Conservation (phyloP, 2,329 filamentous ascomycete species). For the Aspergillus clavatus region DNA sequence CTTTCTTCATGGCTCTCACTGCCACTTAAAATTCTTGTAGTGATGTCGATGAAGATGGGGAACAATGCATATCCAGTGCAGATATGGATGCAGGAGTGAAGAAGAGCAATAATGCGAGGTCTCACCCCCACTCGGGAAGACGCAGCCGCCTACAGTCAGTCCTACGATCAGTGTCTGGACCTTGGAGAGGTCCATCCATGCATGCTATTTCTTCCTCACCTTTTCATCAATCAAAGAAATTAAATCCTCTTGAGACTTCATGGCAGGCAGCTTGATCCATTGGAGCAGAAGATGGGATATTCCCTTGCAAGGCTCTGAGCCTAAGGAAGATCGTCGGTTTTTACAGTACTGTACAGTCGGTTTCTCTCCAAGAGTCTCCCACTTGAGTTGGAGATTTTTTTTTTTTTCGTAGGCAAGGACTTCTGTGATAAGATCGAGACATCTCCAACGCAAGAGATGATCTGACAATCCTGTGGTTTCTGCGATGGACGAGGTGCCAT, state of each 20-base stretch:
- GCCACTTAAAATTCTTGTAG: too few species aligned
- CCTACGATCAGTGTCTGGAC: too few species aligned
- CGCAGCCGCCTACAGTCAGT: constrained; percentile 1
- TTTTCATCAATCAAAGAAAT: neutral
- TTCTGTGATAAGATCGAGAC: neutral
- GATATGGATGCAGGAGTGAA: neutral
- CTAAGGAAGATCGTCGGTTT: too few species aligned
- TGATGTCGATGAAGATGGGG: too few species aligned
- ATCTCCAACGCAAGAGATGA: neutral
- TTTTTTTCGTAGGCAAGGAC: neutral
- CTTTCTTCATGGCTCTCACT: too few species aligned
- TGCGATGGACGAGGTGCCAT: neutral
- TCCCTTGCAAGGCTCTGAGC: too few species aligned
- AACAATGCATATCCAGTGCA: neutral
- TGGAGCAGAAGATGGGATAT: too few species aligned
- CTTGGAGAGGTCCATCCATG: neutral
- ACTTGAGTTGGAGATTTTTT: neutral
- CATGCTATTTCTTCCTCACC: neutral
- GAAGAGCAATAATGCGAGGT: constrained; percentile 2
- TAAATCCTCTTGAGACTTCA: neutral
- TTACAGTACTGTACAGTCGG: too few species aligned
- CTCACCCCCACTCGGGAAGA: neutral
- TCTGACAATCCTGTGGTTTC: neutral
- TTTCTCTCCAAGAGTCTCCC: neutral
- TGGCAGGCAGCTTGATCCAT: too few species aligned